Conservation (phyloP, 2,329 filamentous ascomycete genomes). For the Microcera coccophila region DNA sequence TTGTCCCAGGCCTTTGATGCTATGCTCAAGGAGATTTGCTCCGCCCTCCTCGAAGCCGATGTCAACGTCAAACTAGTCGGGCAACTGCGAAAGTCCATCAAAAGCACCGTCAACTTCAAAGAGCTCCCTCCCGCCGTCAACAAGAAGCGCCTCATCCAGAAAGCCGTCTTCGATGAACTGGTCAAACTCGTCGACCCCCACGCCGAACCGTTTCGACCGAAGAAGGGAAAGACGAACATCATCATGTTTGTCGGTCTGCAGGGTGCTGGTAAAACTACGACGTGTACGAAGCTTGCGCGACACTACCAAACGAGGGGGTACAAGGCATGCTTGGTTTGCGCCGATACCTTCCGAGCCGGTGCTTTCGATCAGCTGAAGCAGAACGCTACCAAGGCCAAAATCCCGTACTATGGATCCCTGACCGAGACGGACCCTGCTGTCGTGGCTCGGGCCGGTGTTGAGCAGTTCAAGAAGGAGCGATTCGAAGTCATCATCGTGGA, state of each 20-base stretch:
- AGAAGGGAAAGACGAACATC: constrained; percentile 92
- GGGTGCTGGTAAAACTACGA: constrained; percentile 96
- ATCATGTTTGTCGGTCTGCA: constrained; percentile 99
- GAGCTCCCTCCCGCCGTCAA: constrained; percentile 87
- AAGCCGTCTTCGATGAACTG: constrained; percentile 94
- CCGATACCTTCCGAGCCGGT: constrained; percentile 96
- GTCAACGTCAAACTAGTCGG: constrained; percentile 94
- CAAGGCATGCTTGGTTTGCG: constrained; percentile 89
- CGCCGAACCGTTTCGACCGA: constrained; percentile 90
- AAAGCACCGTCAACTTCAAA: constrained; percentile 87
- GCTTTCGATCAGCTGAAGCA: constrained; percentile 98
- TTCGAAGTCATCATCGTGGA: constrained; percentile 99
- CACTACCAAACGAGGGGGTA: constrained; percentile 95
- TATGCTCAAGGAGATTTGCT: constrained; percentile 98
- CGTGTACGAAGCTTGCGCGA: constrained; percentile 91
- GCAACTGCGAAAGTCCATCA: constrained; percentile 89
- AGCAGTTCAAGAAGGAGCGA: constrained; percentile 97
- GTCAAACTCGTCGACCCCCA: constrained; percentile 95
- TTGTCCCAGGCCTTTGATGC: constrained; percentile 75
- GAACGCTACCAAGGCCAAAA: constrained; percentile 98
- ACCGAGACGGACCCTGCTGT: constrained; percentile 94
- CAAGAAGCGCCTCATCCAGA: constrained; percentile 98
- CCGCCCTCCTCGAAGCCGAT: constrained; percentile 91
- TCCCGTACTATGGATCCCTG: constrained; percentile 94
- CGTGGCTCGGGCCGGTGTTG: constrained; percentile 91